A percentile compares a stretch with the other conserved stretches of the same genome.
phyloP scores from a whole-genome alignment of 306 rosid genomes.

The Carpinus fangiana region DNA sequence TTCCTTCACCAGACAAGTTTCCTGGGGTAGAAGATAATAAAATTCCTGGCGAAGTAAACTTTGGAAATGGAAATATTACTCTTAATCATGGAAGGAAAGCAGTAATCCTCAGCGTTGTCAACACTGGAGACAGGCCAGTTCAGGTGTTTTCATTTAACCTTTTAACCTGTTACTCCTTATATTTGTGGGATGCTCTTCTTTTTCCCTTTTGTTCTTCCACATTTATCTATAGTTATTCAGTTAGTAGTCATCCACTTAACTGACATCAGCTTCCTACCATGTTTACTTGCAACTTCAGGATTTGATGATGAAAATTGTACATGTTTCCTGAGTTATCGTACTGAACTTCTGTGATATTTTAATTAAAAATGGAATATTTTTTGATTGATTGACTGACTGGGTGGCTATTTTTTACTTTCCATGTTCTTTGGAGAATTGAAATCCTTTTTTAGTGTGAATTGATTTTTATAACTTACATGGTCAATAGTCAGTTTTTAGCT shows the following conservation, averaged over 20 bases:
- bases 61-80: slow-evolving; percentile 34
- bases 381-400: too few relatives aligned
- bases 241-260: neutral
- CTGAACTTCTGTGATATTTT: slow-evolving; percentile 4
- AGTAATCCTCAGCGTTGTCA: slow-evolving; percentile 60
- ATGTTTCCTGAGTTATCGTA: slow-evolving; percentile 20
- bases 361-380: neutral
- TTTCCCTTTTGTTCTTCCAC: neutral
- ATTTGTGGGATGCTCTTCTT: neutral
- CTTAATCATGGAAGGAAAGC: slow-evolving; percentile 73
- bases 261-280: slow-evolving; percentile 2
- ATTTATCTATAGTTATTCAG: neutral
- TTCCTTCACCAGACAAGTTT: slow-evolving; percentile 77
- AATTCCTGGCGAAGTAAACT: slow-evolving; percentile 68
- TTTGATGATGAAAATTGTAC: slow-evolving; percentile 14
- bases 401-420: neutral
- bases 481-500: slow-evolving; percentile 1
- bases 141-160: slow-evolving; percentile 52
- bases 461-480: slow-evolving; percentile 15
- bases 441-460: slow-evolving; percentile 12
- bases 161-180: neutral
- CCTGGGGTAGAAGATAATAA: slow-evolving; percentile 42
- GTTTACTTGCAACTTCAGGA: slow-evolving; percentile 25
- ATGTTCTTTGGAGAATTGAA: slow-evolving; percentile 10
- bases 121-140: slow-evolving; percentile 88